phyloP scores from a whole-genome alignment of 352 stramenopile species.

The Pythium dissotocum region DNA sequence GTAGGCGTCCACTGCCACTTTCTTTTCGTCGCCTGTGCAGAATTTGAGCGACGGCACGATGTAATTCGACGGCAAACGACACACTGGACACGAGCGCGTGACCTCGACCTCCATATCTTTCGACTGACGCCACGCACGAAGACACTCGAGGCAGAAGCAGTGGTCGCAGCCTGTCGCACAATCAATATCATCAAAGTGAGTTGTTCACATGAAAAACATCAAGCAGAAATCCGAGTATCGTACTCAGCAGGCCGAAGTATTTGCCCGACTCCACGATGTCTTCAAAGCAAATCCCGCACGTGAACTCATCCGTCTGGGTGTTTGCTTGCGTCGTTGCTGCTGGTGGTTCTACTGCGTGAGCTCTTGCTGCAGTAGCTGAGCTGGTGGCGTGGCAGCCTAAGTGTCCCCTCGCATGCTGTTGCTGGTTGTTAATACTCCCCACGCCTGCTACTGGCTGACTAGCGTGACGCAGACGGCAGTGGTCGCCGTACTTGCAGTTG shows the following conservation, averaged over 20 bases:
- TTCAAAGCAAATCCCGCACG: constrained; percentile 83
- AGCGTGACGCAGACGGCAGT: constrained; percentile 60
- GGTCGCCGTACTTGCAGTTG: constrained; percentile 75
- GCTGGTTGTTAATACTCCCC: constrained; percentile 14
- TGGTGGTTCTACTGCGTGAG: not conserved
- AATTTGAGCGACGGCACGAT: constrained; percentile 83
- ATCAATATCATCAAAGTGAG: too few species aligned
- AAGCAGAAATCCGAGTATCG: constrained; percentile 9
- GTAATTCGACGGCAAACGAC: constrained; percentile 66
- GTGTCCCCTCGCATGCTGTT: not conserved
- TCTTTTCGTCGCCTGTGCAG: constrained; percentile 61
- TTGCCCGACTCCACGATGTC: constrained; percentile 78
- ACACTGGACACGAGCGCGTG: constrained; percentile 66
- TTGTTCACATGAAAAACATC: not conserved
- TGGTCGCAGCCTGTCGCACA: constrained; percentile 49
- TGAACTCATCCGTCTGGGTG: constrained; percentile 51
- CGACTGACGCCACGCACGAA: constrained; percentile 68
- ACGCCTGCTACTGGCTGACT: not conserved
- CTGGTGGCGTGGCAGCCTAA: not conserved
- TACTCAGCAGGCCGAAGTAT: constrained; percentile 78
- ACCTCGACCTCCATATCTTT: constrained; percentile 77
- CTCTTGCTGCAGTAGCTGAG: not conserved
- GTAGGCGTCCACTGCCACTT: constrained; percentile 59
- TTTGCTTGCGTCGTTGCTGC: not conserved
- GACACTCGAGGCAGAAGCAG: constrained; percentile 77